Base-by-base conservation (phyloP, 331 rosid genomes). In the Dryas integrifolia region DNA sequence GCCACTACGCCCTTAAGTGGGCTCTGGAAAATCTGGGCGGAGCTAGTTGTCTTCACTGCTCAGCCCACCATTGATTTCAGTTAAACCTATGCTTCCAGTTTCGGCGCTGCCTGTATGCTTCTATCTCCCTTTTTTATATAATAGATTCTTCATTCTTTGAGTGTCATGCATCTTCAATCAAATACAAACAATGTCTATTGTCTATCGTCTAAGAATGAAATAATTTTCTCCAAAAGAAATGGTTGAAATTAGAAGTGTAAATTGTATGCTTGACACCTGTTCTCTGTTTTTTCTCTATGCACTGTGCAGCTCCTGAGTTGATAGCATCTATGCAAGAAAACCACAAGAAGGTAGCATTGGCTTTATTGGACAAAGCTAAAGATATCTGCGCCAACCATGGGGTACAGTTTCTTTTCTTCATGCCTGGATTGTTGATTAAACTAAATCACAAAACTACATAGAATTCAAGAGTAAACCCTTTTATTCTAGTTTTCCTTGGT, bases 1-100 rank as follows among this genome's bases (percentile, higher is more conserved):
- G 90, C 76, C 71, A 79, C 70, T 65, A 83, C 16, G 88, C 90
- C 0, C 85, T 88, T 58, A 60, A 51, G 38, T 85, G 90, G 92
- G 69, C 76, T 10, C 88, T 88, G 8, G 65, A 81, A 43, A 77
- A 63, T 64, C 72, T 85, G 4, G 67, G 70, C 77, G 3, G 62
- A 77, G 6, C 77, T 88, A 40, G 1, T 83, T 4, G 21, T 88
- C 77, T 79, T 85, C 82, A 77, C 81, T 70, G 86, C 73, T 57
- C 86, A 72, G 15, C 80, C 81, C 50, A 51, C 9, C 39, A 67
- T 48, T 8, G 82, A 78, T 41, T 26, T 72, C 7, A 58, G 68
- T 71, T 63, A 55, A 58, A 56, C 73, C 58, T 69, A 70, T 3
- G 70, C 79, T 62, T 75, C 83, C 15, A 7, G 67, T 68, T 72